phyloP scores from a whole-genome alignment of 2,329 filamentous ascomycete genomes.

The Parafenestella ontariensis region DNA sequence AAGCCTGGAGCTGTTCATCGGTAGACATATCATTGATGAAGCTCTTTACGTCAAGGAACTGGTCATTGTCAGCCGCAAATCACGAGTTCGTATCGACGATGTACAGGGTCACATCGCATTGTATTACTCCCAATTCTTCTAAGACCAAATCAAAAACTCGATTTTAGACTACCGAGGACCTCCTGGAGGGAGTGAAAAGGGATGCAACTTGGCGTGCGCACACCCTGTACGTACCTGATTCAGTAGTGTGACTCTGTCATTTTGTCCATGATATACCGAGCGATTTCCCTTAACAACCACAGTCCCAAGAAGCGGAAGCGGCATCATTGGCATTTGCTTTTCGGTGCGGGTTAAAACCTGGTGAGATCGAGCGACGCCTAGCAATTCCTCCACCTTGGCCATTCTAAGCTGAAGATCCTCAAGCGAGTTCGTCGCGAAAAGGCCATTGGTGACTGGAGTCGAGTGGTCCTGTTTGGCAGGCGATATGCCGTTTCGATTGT shows the following conservation, averaged over 20 bases:
- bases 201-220: too few relatives aligned
- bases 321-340: not conserved
- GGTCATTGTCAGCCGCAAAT: conserved; percentile 16
- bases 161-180: too few relatives aligned
- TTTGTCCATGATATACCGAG: conserved; percentile 28
- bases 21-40: conserved; percentile 20
- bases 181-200: too few relatives aligned
- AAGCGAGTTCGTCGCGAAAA: conserved; percentile 2
- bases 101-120: not conserved
- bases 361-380: conserved; percentile 10
- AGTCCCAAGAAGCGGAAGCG: conserved; percentile 17
- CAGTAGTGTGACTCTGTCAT: conserved; percentile 26
- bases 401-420: conserved; percentile 27
- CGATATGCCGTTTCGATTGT: conserved; percentile 7
- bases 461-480: conserved; percentile 1
- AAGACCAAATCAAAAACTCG: too few relatives aligned
- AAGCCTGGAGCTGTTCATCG: conserved; percentile 20
- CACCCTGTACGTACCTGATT: conserved; percentile 30
- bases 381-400: conserved; percentile 27
- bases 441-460: not conserved
- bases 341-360: not conserved
- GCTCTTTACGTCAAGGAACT: conserved; percentile 26
- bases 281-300: conserved; percentile 26
- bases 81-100: too few relatives aligned
- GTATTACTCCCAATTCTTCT: too few relatives aligned